Evolutionary conservation across 306 rosid species (phyloP), one percentile per base, ranked within the genome.

Genomic region (Cyclanthera cordifolia): DNA sequence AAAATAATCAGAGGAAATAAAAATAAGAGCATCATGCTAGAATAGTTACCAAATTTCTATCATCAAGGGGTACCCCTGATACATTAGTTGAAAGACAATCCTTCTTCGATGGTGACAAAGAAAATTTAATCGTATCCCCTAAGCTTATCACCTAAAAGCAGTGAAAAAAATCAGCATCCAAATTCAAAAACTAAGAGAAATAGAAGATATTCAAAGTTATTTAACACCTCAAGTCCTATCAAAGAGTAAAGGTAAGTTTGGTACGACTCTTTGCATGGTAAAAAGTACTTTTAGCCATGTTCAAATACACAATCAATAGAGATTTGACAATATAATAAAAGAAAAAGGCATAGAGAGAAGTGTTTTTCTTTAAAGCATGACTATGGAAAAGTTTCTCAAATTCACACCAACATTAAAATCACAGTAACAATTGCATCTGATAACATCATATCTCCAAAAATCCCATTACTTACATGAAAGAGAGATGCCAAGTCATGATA

Each of bases 401-500:
- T 25, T 16, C 65, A 8, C 21, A n/a, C 21, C 23, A 19, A 34
- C 47, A 52, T 69, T 1, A 24, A 48, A 32, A 7, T 48, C 47
- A 27, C 41, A 11, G 43, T 63, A 63, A 13, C 45, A 10, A 21
- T 4, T 67, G 47, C 45, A n/a, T 51, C 30, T 68, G 55, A 53
- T 23, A 66, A 30, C 49, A 71, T 16, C 28, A 17, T 83, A 73
- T 28, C 80, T 28, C 80, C 25, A 25, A n/a, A 24, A 54, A 54
- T 63, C 56, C 10, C 55, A 55, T 32, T 61, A 74, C 6, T 83
- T 83, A 92, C 98, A 73, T 93, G 98, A 77, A 93, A 93, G 34
- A 93, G 84, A 51, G 98, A 93, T 27, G 98, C 98, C 85, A 93
- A 87, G 83, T 89, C 96, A 85, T 93, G 98, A 81, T 79, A 93